These are phyloP conservation scores for Fusarium pininemorale DNA, from an alignment of 2,329 filamentous ascomycete genomes.

Conservation along the genomic window DNA sequence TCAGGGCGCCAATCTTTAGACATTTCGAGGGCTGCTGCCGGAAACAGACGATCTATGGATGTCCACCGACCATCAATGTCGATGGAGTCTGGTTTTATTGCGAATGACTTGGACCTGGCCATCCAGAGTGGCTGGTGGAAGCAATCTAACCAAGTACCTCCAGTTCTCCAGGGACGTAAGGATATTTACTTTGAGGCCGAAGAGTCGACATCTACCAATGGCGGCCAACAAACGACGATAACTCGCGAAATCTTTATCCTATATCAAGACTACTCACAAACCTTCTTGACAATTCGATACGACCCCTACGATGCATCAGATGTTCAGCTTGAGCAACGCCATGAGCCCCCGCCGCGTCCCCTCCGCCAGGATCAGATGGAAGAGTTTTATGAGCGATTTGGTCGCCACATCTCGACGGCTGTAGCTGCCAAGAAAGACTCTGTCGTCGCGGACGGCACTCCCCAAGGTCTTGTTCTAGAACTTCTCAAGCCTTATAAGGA, in stretches of 20 bases:
- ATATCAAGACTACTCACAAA: slow-evolving; percentile 97
- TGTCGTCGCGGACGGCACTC: slow-evolving; percentile 84
- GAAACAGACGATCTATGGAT: slow-evolving; percentile 75
- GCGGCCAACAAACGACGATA: slow-evolving; percentile 74
- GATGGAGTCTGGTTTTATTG: slow-evolving; percentile 84
- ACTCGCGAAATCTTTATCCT: slow-evolving; percentile 87
- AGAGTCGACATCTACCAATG: slow-evolving; percentile 75
- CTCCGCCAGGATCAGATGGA: slow-evolving; percentile 95
- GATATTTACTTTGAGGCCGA: slow-evolving; percentile 87
- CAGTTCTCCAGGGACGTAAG: slow-evolving; percentile 80
- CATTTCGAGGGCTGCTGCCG: slow-evolving; percentile 51
- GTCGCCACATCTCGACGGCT: slow-evolving; percentile 77
- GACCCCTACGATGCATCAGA: slow-evolving; percentile 78
- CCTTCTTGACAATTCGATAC: slow-evolving; percentile 82
- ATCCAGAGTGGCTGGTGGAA: slow-evolving; percentile 86
- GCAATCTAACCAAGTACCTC: slow-evolving; percentile 80
- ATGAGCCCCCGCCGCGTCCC: slow-evolving; percentile 82
- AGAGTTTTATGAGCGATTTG: slow-evolving; percentile 81
- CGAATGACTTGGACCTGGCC: slow-evolving; percentile 84
- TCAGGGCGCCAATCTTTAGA: slow-evolving; percentile 48
- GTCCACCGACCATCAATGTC: slow-evolving; percentile 76
- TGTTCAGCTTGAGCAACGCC: slow-evolving; percentile 81
- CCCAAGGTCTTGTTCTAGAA: slow-evolving; percentile 79
- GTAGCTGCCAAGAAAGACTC: slow-evolving; percentile 78
- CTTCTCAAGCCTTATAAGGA: slow-evolving; percentile 78